Evolutionary conservation across 2,329 filamentous ascomycete species (phyloP).

Genomic region (Phyllosticta ampelicida): DNA sequence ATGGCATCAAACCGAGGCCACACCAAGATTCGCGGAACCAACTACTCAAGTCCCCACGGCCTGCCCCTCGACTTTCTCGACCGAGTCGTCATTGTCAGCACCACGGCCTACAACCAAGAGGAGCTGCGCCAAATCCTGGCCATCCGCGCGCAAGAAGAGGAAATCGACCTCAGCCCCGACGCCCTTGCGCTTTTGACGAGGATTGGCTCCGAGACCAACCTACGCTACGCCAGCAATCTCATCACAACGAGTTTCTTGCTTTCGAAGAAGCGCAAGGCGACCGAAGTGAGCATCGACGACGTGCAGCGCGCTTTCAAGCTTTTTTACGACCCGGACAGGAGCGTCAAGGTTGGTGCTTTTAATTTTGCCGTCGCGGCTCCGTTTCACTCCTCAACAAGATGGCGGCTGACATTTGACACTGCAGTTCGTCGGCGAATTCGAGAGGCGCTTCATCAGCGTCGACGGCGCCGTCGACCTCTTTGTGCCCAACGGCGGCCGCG

Average conservation of each 20-base stretch:
- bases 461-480: conserved; percentile 67
- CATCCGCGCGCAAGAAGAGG: conserved; percentile 90
- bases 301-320: conserved; percentile 88
- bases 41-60: conserved; percentile 87
- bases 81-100: conserved; percentile 91
- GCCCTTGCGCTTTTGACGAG: conserved; percentile 89
- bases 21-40: conserved; percentile 84
- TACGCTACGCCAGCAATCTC: conserved; percentile 94
- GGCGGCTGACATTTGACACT: conserved; percentile 13
- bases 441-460: conserved; percentile 86
- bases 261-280: conserved; percentile 71
- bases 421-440: conserved; percentile 72
- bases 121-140: conserved; percentile 88
- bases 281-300: conserved; percentile 75
- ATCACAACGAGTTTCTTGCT: conserved; percentile 91
- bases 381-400: not conserved
- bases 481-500: conserved; percentile 36
- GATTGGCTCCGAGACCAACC: conserved; percentile 82
- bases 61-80: conserved; percentile 93
- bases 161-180: conserved; percentile 82
- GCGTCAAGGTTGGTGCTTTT: conserved; percentile 49
- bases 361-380: no score
- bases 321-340: conserved; percentile 83
- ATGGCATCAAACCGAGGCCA: conserved; percentile 97
- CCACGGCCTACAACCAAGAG: conserved; percentile 67